phyloP scores from a whole-genome alignment of 106 monocot genomes.

The Alisma plantagoaquatica region DNA sequence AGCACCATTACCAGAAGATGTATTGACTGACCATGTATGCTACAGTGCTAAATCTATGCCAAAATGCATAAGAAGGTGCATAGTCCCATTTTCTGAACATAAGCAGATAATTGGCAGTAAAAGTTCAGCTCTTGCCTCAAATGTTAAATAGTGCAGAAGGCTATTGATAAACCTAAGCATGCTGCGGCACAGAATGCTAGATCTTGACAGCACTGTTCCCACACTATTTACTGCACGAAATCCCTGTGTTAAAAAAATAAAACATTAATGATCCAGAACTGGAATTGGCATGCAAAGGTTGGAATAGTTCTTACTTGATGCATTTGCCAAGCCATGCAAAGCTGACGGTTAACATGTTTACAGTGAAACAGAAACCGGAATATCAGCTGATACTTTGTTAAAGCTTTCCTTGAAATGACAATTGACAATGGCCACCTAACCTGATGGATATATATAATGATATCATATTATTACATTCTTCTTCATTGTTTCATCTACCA shows the following conservation, averaged over 20 bases:
- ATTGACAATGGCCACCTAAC: slow-evolving; percentile 95
- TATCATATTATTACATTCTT: too few species aligned
- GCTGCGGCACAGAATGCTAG: slow-evolving; percentile 85
- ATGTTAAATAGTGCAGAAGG: slow-evolving; percentile 94
- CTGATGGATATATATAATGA: slow-evolving; percentile 15
- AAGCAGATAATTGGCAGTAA: not conserved
- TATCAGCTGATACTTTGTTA: slow-evolving; percentile 92
- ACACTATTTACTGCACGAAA: slow-evolving; percentile 57
- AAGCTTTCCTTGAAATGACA: slow-evolving; percentile 82
- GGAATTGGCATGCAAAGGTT: too few species aligned
- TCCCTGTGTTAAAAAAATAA: too few species aligned
- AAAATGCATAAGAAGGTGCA: too few species aligned
- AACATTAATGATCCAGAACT: too few species aligned
- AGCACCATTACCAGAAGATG: too few species aligned
- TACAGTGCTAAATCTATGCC: too few species aligned
- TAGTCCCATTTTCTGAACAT: too few species aligned
- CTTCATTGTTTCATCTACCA: too few species aligned
- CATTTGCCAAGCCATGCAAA: slow-evolving; percentile 94
- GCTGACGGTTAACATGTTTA: slow-evolving; percentile 87
- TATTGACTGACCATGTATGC: too few species aligned
- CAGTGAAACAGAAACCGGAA: slow-evolving; percentile 94
- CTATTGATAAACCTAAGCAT: slow-evolving; percentile 98
- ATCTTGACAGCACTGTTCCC: slow-evolving; percentile 68
- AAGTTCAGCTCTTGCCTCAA: slow-evolving; percentile 51
- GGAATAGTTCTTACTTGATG: slow-evolving; percentile 70